Evolutionary conservation across 257 asterid genomes (phyloP), one percentile per base, ranked within the genome.

Genomic region (Galeopsis tetrahit): DNA sequence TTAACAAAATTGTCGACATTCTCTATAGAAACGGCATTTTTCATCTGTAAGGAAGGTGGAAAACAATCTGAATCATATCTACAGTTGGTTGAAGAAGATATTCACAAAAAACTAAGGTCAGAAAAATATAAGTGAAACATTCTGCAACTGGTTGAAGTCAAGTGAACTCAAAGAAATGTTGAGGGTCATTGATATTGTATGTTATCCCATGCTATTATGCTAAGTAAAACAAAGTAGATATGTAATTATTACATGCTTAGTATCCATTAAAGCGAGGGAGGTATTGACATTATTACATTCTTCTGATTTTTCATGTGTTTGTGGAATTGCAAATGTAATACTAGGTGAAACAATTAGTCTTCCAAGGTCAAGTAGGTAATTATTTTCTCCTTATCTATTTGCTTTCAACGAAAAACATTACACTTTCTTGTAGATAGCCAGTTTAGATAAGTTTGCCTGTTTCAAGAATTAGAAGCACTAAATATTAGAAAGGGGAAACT

Each of bases 1-100:
- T 91, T 91, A 55, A 84, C 79, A 71, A 68, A 80, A 43, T 73
- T 72, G 58, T 75, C 83, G 63, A 79, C 87, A 70, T 77, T 80
- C 78, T 85, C 83, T 21, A 5, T 79, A 71, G 80, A 55, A 36
- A 49, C 53, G 60, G 66, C 78, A 21, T 46, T 64, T 66, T 82
- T 85, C 64, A 66, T 81, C 97, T 93, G 81, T 55, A 61, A 28
- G 39, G 59, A 77, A 77, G 58, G 52, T 10, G 59, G 32, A 74
- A 55, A 78, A 59, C 31, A 70, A 55, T 66, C 69, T 53, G 63
- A 57, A 72, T 79, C 75, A 68, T 35, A 57, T 33, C 15, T 53
- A 60, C 32, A 35, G 42, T 48, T 39, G 14, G 55, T 69, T 39
- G 56, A 72, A 39, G 11, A 6, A 6, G 32, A 31, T 46, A 33